phyloP scores from a whole-genome alignment of 805 yeast species.

The Danielia oregonensis region DNA sequence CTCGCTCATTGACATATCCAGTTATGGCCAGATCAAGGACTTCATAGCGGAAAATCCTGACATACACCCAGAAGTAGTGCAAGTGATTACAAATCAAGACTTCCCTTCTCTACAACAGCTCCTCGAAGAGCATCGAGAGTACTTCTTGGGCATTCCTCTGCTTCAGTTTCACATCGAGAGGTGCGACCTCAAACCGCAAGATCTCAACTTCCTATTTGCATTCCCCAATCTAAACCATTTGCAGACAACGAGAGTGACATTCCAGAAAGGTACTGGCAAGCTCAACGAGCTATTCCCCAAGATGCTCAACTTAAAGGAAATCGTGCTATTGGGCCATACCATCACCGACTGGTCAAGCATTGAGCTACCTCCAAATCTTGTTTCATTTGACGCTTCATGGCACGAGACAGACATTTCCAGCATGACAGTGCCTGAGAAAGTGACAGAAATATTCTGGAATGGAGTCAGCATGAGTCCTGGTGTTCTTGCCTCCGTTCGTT shows the following conservation, averaged over 20 bases:
- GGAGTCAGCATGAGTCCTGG: constrained; percentile 19
- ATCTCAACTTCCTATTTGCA: constrained; percentile 21
- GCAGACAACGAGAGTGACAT: constrained; percentile 25
- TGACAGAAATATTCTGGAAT: constrained; percentile 31
- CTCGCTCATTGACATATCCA: constrained; percentile 16
- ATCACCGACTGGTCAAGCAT: constrained; percentile 26
- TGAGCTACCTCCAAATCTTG: constrained; percentile 23
- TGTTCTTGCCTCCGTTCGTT: constrained; percentile 6
- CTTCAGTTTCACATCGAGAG: constrained; percentile 30
- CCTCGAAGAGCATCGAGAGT: constrained; percentile 16
- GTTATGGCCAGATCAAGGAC: constrained; percentile 29
- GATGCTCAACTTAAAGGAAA: constrained; percentile 16
- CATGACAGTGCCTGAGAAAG: constrained; percentile 18
- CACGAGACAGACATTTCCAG: constrained; percentile 21
- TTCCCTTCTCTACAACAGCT: constrained; percentile 24
- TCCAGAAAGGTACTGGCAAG: constrained; percentile 5
- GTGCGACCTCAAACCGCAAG: constrained; percentile 16
- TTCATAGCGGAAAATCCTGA: constrained; percentile 27
- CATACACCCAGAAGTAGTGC: constrained; percentile 23
- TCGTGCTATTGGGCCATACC: constrained; percentile 32
- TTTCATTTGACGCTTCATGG: constrained; percentile 37
- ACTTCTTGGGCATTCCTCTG: constrained; percentile 12
- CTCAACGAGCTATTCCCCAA: constrained; percentile 6
- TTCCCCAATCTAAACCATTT: constrained; percentile 26
- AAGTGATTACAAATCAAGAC: constrained; percentile 30